Base-by-base conservation (phyloP, 23 red algal genomes). In the Chondrus crispus region DNA sequence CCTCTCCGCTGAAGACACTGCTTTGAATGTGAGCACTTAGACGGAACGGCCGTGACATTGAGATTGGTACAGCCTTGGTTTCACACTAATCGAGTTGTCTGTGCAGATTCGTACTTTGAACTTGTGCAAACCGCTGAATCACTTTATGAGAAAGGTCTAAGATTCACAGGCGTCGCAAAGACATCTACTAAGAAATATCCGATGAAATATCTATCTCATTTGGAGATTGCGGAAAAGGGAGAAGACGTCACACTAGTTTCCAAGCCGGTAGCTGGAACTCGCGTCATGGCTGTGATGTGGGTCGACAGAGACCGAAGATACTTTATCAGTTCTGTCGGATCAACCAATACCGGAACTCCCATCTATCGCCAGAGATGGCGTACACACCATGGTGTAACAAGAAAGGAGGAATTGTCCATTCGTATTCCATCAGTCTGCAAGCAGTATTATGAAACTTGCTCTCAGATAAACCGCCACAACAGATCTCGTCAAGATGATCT, bases 111-210 rank as follows among this genome's bases (percentile, higher is more conserved):
- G 19, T 70, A 41, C 6, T 86, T 73, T 86, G 52, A 32, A 22
- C 28, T 29, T 4, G 82, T 86, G 22, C 30, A 20, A 69, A 62
- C 82, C 3, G 82, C 82, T 33, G n/a, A 35, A 19, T 32, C 5
- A 43, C 82, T 68, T 69, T 38, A 36, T 3, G 2, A 69, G 3
- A 48, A 70, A 19, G 82, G 82, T 4, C 32, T 86, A 38, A 20
- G 52, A n/a, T 86, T 86, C 12, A 55, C 69, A 4, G 82, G 82
- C 5, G 60, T 86, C 14, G 82, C 69, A 29, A 68, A 86, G 82
- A 86, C 60, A 30, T 28, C 82, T 3, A 69, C 82, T 19, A 66
- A 62, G 5, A 20, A 69, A 6, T 86, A 7, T 37, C 82, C 82
- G 2, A 68, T 86, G 82, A 66, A 7, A 32, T 40, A 2, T 39